Conservation (phyloP, 257 asterid genomes). For the Craterostigma plantagineum region DNA sequence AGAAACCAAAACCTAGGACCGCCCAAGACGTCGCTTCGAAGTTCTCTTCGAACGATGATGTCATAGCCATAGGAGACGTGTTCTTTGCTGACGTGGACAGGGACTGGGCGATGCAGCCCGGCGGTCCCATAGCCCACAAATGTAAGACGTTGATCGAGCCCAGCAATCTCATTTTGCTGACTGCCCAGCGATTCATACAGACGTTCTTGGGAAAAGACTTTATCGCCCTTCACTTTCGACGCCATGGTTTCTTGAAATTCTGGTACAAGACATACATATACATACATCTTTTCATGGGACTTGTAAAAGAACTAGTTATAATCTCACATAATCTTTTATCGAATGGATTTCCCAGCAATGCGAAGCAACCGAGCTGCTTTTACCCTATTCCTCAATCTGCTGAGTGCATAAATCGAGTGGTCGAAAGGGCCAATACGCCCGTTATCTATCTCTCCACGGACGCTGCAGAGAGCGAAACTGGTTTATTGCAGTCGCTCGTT, state of each 20-base stretch:
- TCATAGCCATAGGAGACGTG: constrained; percentile 85
- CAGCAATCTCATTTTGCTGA: constrained; percentile 67
- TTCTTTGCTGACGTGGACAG: constrained; percentile 88
- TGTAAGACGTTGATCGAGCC: constrained; percentile 87
- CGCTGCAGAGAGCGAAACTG: constrained; percentile 92
- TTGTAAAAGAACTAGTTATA: too few species aligned
- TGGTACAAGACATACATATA: too few species aligned
- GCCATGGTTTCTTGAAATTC: constrained; percentile 96
- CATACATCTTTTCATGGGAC: too few species aligned
- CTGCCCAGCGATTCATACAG: constrained; percentile 91
- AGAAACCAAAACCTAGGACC: constrained; percentile 49
- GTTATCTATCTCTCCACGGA: constrained; percentile 88
- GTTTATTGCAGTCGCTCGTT: constrained; percentile 71
- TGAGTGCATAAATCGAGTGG: constrained; percentile 72
- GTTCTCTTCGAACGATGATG: constrained; percentile 52
- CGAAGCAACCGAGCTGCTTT: constrained; percentile 75
- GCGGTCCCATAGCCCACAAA: constrained; percentile 80
- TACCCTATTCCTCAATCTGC: constrained; percentile 95
- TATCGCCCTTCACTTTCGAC: constrained; percentile 81
- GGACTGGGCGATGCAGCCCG: constrained; percentile 86
- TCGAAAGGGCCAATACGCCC: constrained; percentile 53
- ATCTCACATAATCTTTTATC: not conserved
- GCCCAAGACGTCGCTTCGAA: constrained; percentile 48
- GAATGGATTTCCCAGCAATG: constrained; percentile 40
- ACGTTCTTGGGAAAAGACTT: constrained; percentile 84